phyloP scores from a whole-genome alignment of 306 rosid species.

The Rosa chinensis region DNA sequence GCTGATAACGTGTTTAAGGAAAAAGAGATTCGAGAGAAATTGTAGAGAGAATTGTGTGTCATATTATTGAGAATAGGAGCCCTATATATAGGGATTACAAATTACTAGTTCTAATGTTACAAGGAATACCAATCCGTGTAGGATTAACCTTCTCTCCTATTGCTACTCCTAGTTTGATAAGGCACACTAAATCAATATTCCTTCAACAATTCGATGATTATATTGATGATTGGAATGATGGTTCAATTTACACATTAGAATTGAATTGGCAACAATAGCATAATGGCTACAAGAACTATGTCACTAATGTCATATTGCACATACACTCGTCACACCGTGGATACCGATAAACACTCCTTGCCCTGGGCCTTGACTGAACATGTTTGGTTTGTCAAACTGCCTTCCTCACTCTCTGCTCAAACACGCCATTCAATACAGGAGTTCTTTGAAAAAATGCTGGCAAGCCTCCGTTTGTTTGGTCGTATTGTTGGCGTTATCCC shows the following conservation, averaged over 20 bases:
- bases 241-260: background rate
- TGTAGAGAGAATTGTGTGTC: too few species aligned
- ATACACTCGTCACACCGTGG: conserved; percentile 92
- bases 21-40: too few species aligned
- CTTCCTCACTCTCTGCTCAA: conserved; percentile 91
- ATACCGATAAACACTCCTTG: conserved; percentile 78
- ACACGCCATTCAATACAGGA: conserved; percentile 82
- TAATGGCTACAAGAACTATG: background rate
- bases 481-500: conserved; percentile 93
- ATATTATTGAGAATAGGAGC: too few species aligned
- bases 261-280: background rate
- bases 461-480: conserved; percentile 93
- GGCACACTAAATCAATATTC: too few species aligned
- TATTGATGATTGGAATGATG: background rate
- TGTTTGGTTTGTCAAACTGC: conserved; percentile 77
- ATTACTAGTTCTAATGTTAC: too few species aligned
- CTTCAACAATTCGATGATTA: too few species aligned
- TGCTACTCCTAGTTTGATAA: too few species aligned
- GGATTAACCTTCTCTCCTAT: too few species aligned
- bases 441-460: conserved; percentile 72
- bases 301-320: conserved; percentile 54
- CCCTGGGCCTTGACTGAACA: too few species aligned
- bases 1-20: too few species aligned
- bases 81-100: too few species aligned
- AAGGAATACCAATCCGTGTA: too few species aligned